Evolutionary conservation across 176 grass and related monocot genomes (phyloP).

Genomic region (Zea luxurians): DNA sequence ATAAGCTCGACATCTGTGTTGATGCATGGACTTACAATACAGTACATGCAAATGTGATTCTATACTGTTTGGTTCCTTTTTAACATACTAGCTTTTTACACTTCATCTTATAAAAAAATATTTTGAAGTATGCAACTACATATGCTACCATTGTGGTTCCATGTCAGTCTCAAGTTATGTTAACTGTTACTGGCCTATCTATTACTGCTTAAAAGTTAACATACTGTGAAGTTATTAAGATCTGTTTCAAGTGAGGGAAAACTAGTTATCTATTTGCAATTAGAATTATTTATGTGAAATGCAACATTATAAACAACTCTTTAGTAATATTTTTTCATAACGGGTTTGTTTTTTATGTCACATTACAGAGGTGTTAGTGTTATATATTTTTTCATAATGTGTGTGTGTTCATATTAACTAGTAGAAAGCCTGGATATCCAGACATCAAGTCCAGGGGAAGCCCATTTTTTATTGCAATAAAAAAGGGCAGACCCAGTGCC

Average conservation of each 20-base stretch:
- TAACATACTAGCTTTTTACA: background rate
- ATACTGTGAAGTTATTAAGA: background rate
- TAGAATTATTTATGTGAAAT: background rate
- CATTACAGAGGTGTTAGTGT: background rate
- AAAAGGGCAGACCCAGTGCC: no score
- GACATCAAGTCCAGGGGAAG: conserved; percentile 5
- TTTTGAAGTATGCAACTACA: background rate
- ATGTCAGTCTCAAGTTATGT: conserved; percentile 4
- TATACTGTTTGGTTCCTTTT: background rate
- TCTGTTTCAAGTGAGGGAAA: background rate
- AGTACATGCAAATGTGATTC: background rate
- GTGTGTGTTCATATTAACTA: conserved; percentile 1
- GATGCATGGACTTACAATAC: background rate
- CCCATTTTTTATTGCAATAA: background rate
- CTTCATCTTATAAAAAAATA: background rate
- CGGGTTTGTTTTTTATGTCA: background rate
- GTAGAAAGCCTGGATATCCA: conserved; percentile 8
- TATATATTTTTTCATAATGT: no score
- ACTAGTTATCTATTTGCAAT: background rate
- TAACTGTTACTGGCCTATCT: background rate
- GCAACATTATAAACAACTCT: background rate
- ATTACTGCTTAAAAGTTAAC: background rate
- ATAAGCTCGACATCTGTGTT: conserved; percentile 6
- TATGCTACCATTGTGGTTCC: background rate
- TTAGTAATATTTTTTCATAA: no score